Evolutionary conservation across 352 stramenopile species (phyloP).

Genomic region (Thalassiosira exigua): DNA sequence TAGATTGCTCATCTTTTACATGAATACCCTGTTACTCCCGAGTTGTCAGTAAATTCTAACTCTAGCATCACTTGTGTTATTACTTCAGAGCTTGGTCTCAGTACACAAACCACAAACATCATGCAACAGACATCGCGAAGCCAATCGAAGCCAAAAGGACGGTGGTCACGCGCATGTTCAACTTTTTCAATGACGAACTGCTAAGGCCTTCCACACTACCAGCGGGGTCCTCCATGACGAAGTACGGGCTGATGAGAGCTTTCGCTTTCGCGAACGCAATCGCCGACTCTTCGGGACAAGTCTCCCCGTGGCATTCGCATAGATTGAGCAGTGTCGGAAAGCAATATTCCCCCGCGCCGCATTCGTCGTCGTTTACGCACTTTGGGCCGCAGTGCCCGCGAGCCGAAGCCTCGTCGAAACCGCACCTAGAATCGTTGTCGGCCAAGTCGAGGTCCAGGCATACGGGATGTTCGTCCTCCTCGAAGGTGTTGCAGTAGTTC

Average conservation of each 20-base stretch:
- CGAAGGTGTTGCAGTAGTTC: slow-evolving; percentile 64
- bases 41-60: too few relatives aligned
- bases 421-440: slow-evolving; percentile 34
- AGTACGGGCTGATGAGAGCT: slow-evolving; percentile 16
- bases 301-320: slow-evolving; percentile 43
- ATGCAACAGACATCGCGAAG: not conserved
- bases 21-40: too few relatives aligned
- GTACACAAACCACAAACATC: not conserved
- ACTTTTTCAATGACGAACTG: too few relatives aligned
- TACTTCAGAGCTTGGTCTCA: too few relatives aligned
- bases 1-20: too few relatives aligned
- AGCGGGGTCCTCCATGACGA: not conserved
- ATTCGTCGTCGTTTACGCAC: slow-evolving; percentile 42
- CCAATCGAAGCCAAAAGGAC: not conserved
- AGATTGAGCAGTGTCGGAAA: slow-evolving; percentile 51
- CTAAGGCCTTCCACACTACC: not conserved
- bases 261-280: slow-evolving; percentile 37
- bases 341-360: slow-evolving; percentile 35
- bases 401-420: slow-evolving; percentile 47
- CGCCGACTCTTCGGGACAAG: slow-evolving; percentile 6
- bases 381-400: slow-evolving; percentile 49
- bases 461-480: slow-evolving; percentile 52
- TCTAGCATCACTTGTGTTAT: too few relatives aligned
- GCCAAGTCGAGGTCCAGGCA: slow-evolving; percentile 50
- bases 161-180: too few relatives aligned